Percentiles rank a stretch among this genome's conserved stretches.
Evolutionary conservation across 441 rosid species (phyloP).

Genomic region (Erodium texanum): DNA sequence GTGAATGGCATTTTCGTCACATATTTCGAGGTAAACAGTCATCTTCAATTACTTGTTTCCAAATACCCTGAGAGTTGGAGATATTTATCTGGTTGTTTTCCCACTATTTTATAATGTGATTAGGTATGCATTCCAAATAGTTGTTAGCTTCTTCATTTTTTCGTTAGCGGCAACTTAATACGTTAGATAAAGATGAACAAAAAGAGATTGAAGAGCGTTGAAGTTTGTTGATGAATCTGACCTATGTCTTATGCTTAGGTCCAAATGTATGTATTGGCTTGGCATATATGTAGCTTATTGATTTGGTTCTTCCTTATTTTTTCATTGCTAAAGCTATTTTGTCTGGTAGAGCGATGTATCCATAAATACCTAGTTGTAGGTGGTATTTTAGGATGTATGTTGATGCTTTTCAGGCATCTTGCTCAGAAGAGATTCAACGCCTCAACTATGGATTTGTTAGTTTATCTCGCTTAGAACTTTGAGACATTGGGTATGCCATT

Average conservation of each 20-base stretch:
- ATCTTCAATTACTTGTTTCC: not conserved
- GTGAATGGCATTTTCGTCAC: conserved; percentile 90
- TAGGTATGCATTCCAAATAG: not conserved
- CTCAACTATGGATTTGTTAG: not conserved
- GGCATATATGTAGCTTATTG: not conserved
- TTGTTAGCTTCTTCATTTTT: not conserved
- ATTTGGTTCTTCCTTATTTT: not conserved
- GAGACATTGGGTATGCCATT: not conserved
- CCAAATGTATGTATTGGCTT: not conserved
- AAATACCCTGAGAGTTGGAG: not conserved
- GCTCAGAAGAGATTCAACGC: not conserved
- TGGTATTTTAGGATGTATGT: not conserved
- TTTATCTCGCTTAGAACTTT: not conserved
- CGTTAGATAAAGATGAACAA: too few relatives aligned
- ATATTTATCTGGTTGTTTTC: not conserved
- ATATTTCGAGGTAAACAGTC: conserved; percentile 66
- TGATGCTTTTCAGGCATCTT: not conserved
- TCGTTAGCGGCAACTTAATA: not conserved
- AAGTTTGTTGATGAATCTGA: too few relatives aligned
- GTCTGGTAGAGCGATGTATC: not conserved
- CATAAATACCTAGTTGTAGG: too few relatives aligned
- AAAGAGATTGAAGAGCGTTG: too few relatives aligned
- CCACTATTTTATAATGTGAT: not conserved
- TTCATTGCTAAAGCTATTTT: not conserved
- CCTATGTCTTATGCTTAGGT: not conserved